Evolutionary conservation across 495 filamentous ascomycete genomes (phyloP).

Genomic region (Collariella sp.): DNA sequence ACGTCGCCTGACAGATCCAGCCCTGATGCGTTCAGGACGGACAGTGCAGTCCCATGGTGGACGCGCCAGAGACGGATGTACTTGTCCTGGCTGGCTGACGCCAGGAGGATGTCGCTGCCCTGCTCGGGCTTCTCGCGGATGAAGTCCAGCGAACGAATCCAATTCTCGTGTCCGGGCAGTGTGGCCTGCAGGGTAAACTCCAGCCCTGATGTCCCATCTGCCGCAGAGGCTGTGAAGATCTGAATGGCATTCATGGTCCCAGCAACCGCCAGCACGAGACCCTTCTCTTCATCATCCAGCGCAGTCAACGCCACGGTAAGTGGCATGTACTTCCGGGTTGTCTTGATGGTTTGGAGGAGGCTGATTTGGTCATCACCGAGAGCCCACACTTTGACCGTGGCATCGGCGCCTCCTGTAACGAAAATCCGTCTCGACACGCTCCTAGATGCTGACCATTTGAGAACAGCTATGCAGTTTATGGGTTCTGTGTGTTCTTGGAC

Average conservation of each 20-base stretch:
- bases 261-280: conserved; percentile 64
- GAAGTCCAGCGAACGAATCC: conserved; percentile 81
- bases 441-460: conserved; percentile 30
- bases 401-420: conserved; percentile 68
- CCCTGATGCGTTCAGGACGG: conserved; percentile 35
- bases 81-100: conserved; percentile 94
- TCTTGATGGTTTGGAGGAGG: conserved; percentile 61
- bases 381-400: conserved; percentile 69
- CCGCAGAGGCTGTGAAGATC: conserved; percentile 53
- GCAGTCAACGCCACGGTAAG: conserved; percentile 58
- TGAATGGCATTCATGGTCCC: conserved; percentile 75
- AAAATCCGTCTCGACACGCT: conserved; percentile 40
- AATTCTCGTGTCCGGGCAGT: conserved; percentile 86
- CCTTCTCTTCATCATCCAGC: conserved; percentile 42
- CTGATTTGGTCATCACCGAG: conserved; percentile 40
- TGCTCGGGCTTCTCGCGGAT: conserved; percentile 47
- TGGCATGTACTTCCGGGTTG: conserved; percentile 72
- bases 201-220: conserved; percentile 18
- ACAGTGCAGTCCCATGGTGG: conserved; percentile 57
- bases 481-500: conserved; percentile 58
- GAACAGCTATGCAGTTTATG: conserved; percentile 67
- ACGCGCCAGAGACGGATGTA: conserved; percentile 93
- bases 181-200: conserved; percentile 68
- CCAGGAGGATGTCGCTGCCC: conserved; percentile 65
- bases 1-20: conserved; percentile 38